A percentile compares a stretch with the other conserved stretches of the same genome.
Conservation (phyloP, 441 rosid genomes). For the Brassica hybrid region DNA sequence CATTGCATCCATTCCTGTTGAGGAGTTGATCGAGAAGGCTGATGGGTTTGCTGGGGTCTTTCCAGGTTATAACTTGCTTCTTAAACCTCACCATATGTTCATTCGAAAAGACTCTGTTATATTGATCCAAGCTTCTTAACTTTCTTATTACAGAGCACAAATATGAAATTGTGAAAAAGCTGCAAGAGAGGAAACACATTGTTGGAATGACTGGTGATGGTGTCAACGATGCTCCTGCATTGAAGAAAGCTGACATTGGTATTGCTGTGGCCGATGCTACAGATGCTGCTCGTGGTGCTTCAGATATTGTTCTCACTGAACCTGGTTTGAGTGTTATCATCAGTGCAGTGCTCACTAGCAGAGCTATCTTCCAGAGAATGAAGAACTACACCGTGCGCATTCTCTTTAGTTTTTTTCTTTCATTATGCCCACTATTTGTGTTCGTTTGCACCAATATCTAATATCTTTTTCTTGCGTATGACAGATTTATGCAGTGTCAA, state of each 20-base stretch:
- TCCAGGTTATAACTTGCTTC: conserved; percentile 55
- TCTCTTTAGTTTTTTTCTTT: conserved; percentile 16
- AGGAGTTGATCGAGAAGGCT: conserved; percentile 91
- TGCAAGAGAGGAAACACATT: conserved; percentile 49
- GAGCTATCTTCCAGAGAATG: conserved; percentile 51
- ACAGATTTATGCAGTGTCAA: conserved; percentile 93
- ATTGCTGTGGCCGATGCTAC: conserved; percentile 51
- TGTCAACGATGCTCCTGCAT: conserved; percentile 48
- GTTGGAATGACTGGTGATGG: conserved; percentile 51
- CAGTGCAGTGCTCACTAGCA: conserved; percentile 49
- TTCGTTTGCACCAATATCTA: conserved; percentile 17
- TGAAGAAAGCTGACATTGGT: conserved; percentile 49
- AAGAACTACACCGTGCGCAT: conserved; percentile 46
- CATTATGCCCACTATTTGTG: conserved; percentile 12
- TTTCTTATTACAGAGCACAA: conserved; percentile 45
- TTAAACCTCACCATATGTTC: conserved; percentile 15
- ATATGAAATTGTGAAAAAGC: conserved; percentile 48
- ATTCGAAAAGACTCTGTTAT: conserved; percentile 10
- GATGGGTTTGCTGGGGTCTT: conserved; percentile 96
- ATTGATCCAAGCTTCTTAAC: conserved; percentile 29
- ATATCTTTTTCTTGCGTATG: conserved; percentile 30
- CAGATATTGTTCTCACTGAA: conserved; percentile 48
- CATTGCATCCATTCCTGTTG: conserved; percentile 85
- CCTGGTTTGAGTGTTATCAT: conserved; percentile 49
- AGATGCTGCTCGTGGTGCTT: conserved; percentile 49